phyloP scores from a whole-genome alignment of 2,329 filamentous ascomycete species.

The Botrytis aclada region DNA sequence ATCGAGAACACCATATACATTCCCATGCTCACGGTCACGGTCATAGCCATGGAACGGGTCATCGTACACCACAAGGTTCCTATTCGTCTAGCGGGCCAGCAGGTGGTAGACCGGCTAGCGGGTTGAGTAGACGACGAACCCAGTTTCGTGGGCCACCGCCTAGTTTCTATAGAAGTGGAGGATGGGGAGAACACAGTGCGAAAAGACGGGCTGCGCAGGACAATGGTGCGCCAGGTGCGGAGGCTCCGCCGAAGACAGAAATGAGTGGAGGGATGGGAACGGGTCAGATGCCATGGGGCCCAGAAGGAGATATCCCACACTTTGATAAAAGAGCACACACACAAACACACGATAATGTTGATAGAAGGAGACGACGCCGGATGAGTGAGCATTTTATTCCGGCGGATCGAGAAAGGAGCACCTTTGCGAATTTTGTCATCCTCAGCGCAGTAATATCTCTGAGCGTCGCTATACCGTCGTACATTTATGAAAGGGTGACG shows the following conservation, averaged over 20 bases:
- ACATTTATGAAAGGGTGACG: slow-evolving; percentile 31
- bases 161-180: slow-evolving; percentile 79
- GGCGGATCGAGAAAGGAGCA: slow-evolving; percentile 26
- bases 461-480: slow-evolving; percentile 38
- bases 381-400: slow-evolving; percentile 35
- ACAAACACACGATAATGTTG: slow-evolving; percentile 58
- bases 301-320: slow-evolving; percentile 61
- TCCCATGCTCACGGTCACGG: background rate
- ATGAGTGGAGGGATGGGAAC: slow-evolving; percentile 56
- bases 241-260: slow-evolving; percentile 27
- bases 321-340: slow-evolving; percentile 75
- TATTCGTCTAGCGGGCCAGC: slow-evolving; percentile 60
- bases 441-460: slow-evolving; percentile 37
- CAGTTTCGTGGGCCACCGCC: slow-evolving; percentile 84
- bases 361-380: slow-evolving; percentile 36
- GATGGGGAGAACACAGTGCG: slow-evolving; percentile 65
- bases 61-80: slow-evolving; percentile 43
- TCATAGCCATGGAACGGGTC: slow-evolving; percentile 18
- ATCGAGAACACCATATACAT: slow-evolving; percentile 54
- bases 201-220: slow-evolving; percentile 55
- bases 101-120: slow-evolving; percentile 74
- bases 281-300: slow-evolving; percentile 50
- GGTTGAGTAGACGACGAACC: slow-evolving; percentile 71
- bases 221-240: slow-evolving; percentile 23
- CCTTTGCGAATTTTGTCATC: slow-evolving; percentile 44